Evolutionary conservation across 129 eudicot species (phyloP), one percentile per base, ranked within the genome.

Genomic region (Flaveria brownii): DNA sequence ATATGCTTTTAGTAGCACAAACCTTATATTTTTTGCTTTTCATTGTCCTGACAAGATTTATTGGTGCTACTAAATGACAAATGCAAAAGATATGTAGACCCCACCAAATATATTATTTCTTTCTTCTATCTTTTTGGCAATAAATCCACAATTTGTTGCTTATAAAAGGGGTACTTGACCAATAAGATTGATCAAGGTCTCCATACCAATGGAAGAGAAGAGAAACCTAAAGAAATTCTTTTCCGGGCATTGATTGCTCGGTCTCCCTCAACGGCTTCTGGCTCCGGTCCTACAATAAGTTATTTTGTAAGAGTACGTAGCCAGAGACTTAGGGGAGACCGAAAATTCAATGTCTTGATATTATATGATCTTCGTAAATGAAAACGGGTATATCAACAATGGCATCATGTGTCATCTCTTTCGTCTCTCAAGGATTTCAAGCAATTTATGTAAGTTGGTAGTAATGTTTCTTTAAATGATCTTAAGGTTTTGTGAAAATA

Each of bases 231-330:
- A 2, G 1, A 47, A 56, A 6, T 70, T 25, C 20, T 67, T 26
- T 71, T 47, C 82, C 16, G 72, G 85, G 82, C 82, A 72, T 77
- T 77, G 85, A 79, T 51, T 81, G 68, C 51, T 81, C 77, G 46
- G 70, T 84, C 88, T 84, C 88, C 88, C 85, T 84, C 85, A 81
- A 81, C 74, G 87, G 88, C 88, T 84, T 84, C 85, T 73, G 69
- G 57, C 20, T 16, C 52, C 36, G 9, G 56, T 66, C 64, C 74
- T 80, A 69, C 23, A 74, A 63, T 13, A 13, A 68, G 45, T 12
- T n/a, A 66, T 10, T 36, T 22, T 16, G 4, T 73, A 73, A 73
- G 46, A 74, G 47, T 5, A 60, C 28, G 76, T 68, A 56, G 70
- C 56, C 60, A n/a, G 80, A 57, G 12, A 59, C 76, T 30, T 51